Percentiles rank a stretch among this genome's conserved stretches.
These are phyloP conservation scores for Thozetella sp. DNA, from an alignment of 495 filamentous ascomycete species.

Conservation along the genomic window DNA sequence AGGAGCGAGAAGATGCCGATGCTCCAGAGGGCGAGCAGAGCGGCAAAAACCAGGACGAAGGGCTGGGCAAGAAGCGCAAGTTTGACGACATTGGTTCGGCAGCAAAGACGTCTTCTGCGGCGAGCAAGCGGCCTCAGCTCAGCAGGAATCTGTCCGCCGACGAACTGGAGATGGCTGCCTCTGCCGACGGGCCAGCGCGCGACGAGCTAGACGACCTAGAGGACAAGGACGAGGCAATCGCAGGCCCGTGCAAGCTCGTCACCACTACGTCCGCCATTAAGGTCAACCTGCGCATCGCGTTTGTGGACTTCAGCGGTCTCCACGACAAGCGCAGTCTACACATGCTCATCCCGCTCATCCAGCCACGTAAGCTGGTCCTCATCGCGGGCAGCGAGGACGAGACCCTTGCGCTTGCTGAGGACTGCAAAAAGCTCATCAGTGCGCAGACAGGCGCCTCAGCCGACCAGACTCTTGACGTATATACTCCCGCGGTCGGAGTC, in stretches of 20 bases:
- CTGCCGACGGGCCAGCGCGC: constrained; percentile 36
- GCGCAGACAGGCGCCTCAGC: constrained; percentile 44
- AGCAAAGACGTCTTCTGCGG: constrained; percentile 31
- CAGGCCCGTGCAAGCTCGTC: constrained; percentile 75
- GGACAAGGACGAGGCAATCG: constrained; percentile 58
- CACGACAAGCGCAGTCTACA: constrained; percentile 91
- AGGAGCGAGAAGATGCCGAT: constrained; percentile 86
- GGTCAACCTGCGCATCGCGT: constrained; percentile 75
- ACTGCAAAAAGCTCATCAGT: constrained; percentile 78
- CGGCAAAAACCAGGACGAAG: constrained; percentile 52
- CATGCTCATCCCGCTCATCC: constrained; percentile 93
- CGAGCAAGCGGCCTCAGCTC: constrained; percentile 39
- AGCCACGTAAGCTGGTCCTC: constrained; percentile 90
- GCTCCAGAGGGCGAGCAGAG: constrained; percentile 52
- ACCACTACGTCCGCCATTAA: constrained; percentile 59
- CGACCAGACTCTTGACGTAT: constrained; percentile 60
- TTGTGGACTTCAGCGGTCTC: constrained; percentile 88
- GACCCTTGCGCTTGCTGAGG: constrained; percentile 72
- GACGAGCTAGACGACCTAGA: constrained; percentile 56
- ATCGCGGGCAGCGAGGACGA: constrained; percentile 78
- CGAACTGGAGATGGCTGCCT: constrained; percentile 36
- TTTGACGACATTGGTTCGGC: constrained; percentile 73
- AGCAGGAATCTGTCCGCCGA: constrained; percentile 35
- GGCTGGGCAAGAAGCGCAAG: constrained; percentile 89
- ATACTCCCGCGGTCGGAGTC: constrained; percentile 73